Percentiles rank a stretch among this genome's conserved stretches.
phyloP scores from a whole-genome alignment of 164 flowering plant genomes.

The Berberis thunbergii region DNA sequence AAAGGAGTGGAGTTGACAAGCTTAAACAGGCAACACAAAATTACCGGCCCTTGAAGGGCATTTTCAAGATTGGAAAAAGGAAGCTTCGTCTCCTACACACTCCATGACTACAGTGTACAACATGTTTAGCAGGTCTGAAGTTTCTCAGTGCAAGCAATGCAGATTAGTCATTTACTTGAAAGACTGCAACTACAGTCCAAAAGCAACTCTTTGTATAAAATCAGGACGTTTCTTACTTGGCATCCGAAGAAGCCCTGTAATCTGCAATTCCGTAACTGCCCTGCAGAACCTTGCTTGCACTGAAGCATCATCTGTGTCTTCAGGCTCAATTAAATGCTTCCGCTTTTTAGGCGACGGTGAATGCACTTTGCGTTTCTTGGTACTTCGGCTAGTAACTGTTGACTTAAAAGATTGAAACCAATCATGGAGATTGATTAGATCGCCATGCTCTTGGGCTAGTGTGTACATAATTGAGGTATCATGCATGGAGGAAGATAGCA shows the following conservation, averaged over 20 bases:
- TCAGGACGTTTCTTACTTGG: slow-evolving; percentile 93
- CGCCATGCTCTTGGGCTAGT: slow-evolving; percentile 89
- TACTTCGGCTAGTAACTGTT: slow-evolving; percentile 19
- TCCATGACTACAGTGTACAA: too few species aligned
- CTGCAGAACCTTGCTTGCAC: slow-evolving; percentile 88
- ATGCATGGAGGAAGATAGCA: slow-evolving; percentile 51
- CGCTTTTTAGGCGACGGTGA: slow-evolving; percentile 53
- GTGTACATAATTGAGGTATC: slow-evolving; percentile 77
- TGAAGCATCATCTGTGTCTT: slow-evolving; percentile 43
- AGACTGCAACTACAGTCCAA: slow-evolving; percentile 35
- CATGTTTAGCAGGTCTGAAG: too few species aligned
- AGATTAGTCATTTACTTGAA: too few species aligned
- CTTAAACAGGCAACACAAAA: background rate
- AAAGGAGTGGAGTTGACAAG: too few species aligned
- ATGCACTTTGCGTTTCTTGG: slow-evolving; percentile 36
- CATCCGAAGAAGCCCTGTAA: slow-evolving; percentile 80
- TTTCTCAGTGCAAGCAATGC: too few species aligned
- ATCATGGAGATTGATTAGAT: slow-evolving; percentile 87
- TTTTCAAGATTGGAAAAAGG: background rate
- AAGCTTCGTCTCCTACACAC: background rate
- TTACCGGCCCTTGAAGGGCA: background rate
- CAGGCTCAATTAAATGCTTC: slow-evolving; percentile 27
- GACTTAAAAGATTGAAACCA: slow-evolving; percentile 85
- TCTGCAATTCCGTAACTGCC: slow-evolving; percentile 82
- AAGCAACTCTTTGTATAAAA: slow-evolving; percentile 87